Conservation (phyloP, 192 early-diverging fungal genomes). For the Dissophora globulifera region DNA sequence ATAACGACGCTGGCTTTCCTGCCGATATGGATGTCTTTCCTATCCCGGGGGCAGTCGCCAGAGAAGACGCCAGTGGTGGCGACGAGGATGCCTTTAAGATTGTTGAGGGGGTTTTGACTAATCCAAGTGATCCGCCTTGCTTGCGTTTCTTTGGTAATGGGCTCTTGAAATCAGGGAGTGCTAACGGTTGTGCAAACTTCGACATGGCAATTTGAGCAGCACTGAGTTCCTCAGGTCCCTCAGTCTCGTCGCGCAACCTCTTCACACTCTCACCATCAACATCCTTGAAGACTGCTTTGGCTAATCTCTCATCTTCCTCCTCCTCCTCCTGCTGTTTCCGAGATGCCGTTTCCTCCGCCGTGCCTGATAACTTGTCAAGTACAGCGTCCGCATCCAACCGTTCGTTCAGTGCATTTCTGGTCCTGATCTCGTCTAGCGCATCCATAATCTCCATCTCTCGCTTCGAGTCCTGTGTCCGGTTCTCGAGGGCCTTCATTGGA, state of each 20-base stretch:
- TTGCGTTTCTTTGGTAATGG: conserved; percentile 42
- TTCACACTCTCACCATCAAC: conserved; percentile 74
- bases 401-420: conserved; percentile 86
- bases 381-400: conserved; percentile 75
- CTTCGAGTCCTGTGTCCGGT: conserved; percentile 91
- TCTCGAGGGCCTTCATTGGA: conserved; percentile 96
- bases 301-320: conserved; percentile 72
- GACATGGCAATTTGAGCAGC: conserved; percentile 42
- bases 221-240: conserved; percentile 34
- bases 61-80: neutral
- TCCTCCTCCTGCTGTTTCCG: conserved; percentile 58
- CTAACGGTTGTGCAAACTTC: conserved; percentile 28
- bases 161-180: conserved; percentile 30
- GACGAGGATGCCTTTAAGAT: neutral
- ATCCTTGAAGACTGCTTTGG: conserved; percentile 70
- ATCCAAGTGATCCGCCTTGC: conserved; percentile 28
- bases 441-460: conserved; percentile 98
- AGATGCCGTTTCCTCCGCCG: conserved; percentile 53
- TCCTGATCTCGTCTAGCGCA: conserved; percentile 93
- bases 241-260: conserved; percentile 61
- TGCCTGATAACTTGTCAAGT: conserved; percentile 57
- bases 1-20: conserved; percentile 20
- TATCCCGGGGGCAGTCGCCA: neutral
- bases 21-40: neutral
- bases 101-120: conserved; percentile 12